phyloP scores from a whole-genome alignment of 768 basidiomycete genomes.

The Boletus subcaerulescens region DNA sequence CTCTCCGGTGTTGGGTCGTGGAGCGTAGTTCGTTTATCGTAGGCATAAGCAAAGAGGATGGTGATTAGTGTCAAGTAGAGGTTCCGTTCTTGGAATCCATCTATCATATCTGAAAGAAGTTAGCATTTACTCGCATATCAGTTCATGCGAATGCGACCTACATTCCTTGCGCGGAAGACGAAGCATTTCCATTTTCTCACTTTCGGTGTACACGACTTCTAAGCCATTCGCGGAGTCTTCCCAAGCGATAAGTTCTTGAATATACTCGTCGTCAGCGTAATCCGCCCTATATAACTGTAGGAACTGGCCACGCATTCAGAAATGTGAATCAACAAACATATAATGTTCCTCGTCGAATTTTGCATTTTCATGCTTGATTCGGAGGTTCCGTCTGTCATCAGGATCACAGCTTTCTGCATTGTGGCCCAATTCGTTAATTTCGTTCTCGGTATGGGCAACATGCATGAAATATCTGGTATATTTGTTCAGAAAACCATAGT shows the following conservation, averaged over 20 bases:
- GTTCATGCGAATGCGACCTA: constrained; percentile 24
- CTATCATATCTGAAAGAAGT: constrained; percentile 55
- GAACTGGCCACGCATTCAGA: background rate
- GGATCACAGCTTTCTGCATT: constrained; percentile 57
- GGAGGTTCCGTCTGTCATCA: constrained; percentile 49
- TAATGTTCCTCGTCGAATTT: constrained; percentile 88
- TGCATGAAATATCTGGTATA: constrained; percentile 75
- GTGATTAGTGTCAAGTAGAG: constrained; percentile 70
- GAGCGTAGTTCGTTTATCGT: constrained; percentile 76
- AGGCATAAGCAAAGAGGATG: constrained; percentile 76
- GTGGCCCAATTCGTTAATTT: constrained; percentile 73
- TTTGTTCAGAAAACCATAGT: constrained; percentile 76
- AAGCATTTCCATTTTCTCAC: constrained; percentile 67
- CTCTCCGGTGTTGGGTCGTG: constrained; percentile 84
- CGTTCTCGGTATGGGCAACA: constrained; percentile 72
- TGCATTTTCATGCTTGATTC: constrained; percentile 61
- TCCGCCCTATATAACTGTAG: constrained; percentile 58
- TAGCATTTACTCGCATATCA: background rate
- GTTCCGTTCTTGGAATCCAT: constrained; percentile 50
- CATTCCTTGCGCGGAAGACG: constrained; percentile 52
- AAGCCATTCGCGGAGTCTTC: constrained; percentile 47
- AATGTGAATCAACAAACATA: constrained; percentile 49
- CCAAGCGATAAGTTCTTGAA: constrained; percentile 70
- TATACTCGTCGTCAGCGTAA: constrained; percentile 72
- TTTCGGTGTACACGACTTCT: constrained; percentile 59